Evolutionary conservation across 2,329 filamentous ascomycete genomes (phyloP).

Genomic region (Monosporascus sp.): DNA sequence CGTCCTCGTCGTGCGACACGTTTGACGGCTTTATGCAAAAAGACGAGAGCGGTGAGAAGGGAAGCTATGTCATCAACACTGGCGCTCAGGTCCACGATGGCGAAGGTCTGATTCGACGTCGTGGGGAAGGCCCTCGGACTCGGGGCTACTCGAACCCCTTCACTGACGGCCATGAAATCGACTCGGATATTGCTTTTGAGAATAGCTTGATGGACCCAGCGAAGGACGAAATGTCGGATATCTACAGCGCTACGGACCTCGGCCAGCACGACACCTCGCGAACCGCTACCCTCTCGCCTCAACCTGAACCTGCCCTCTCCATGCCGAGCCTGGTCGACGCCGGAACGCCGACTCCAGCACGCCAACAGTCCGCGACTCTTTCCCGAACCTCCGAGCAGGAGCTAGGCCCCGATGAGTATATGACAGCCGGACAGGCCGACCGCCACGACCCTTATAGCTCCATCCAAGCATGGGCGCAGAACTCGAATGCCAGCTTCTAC

Average conservation of each 20-base stretch:
- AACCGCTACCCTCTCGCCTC: slow-evolving; percentile 15
- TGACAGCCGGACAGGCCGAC: slow-evolving; percentile 46
- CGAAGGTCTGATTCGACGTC: slow-evolving; percentile 44
- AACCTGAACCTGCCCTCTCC: slow-evolving; percentile 12
- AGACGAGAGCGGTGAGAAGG: slow-evolving; percentile 46
- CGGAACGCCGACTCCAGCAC: slow-evolving; percentile 10
- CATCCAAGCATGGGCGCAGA: slow-evolving; percentile 61
- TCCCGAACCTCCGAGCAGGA: slow-evolving; percentile 32
- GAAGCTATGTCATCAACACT: slow-evolving; percentile 54
- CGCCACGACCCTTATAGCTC: slow-evolving; percentile 46
- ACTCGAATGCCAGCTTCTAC: slow-evolving; percentile 51
- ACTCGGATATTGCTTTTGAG: slow-evolving; percentile 38
- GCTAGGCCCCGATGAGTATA: slow-evolving; percentile 42
- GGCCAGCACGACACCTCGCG: slow-evolving; percentile 14
- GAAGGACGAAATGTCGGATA: slow-evolving; percentile 47
- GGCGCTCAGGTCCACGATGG: slow-evolving; percentile 41
- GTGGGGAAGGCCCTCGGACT: slow-evolving; percentile 43
- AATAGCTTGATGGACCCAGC: slow-evolving; percentile 39
- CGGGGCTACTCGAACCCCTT: slow-evolving; percentile 55
- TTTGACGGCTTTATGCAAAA: slow-evolving; percentile 57
- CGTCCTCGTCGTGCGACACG: slow-evolving; percentile 28
- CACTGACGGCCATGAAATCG: slow-evolving; percentile 50
- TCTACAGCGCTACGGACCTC: slow-evolving; percentile 53
- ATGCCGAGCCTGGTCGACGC: slow-evolving; percentile 31
- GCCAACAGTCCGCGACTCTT: slow-evolving; percentile 11